phyloP scores from a whole-genome alignment of 257 asterid species.

The Prunella vulgaris region DNA sequence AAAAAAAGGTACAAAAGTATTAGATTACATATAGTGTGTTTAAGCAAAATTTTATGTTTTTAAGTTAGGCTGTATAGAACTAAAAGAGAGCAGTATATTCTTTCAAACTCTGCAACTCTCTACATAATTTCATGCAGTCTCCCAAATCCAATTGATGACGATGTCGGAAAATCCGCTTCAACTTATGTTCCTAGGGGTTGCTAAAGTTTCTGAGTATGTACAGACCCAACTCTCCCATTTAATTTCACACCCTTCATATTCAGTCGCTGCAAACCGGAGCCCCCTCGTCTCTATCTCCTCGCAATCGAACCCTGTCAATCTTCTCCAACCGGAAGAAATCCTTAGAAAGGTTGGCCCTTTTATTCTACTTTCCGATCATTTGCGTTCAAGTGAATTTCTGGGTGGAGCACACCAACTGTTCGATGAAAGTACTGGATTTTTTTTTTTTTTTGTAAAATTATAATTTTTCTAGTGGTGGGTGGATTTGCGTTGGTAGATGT shows the following conservation, averaged over 20 bases:
- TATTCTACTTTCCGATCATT: not conserved
- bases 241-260: slow-evolving; percentile 24
- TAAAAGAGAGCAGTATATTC: not conserved
- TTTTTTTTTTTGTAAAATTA: no score
- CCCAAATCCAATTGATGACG: slow-evolving; percentile 10
- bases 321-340: slow-evolving; percentile 29
- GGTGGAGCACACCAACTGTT: slow-evolving; percentile 34
- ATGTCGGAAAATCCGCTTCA: slow-evolving; percentile 77
- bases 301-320: slow-evolving; percentile 7
- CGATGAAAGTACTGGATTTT: slow-evolving; percentile 44
- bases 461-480: not conserved
- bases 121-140: not conserved
- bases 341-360: slow-evolving; percentile 36
- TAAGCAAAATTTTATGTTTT: no score
- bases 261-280: slow-evolving; percentile 10
- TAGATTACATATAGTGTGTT: no score
- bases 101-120: not conserved
- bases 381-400: not conserved
- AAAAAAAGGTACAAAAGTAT: no score
- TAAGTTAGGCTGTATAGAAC: no score
- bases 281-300: slow-evolving; percentile 20
- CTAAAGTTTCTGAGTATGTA: slow-evolving; percentile 38
- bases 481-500: not conserved
- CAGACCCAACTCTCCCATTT: slow-evolving; percentile 58
- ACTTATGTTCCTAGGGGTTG: slow-evolving; percentile 38